phyloP scores from a whole-genome alignment of 129 eudicot genomes.

The Helichrysum umbraculigerum region DNA sequence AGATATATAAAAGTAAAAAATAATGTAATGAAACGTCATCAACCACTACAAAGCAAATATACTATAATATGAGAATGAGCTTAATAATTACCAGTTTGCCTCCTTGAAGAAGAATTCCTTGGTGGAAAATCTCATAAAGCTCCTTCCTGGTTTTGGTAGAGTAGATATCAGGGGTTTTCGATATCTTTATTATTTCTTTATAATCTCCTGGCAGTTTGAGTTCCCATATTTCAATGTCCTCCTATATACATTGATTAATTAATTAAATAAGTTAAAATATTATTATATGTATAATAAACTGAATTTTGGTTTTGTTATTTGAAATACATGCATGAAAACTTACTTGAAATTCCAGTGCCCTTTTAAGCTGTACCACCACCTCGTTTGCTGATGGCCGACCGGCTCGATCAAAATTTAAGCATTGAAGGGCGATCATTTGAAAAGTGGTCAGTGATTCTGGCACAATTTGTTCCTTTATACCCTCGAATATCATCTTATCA shows the following conservation, averaged over 20 bases:
- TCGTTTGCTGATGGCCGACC: not conserved
- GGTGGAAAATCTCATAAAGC: not conserved
- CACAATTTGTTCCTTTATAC: not conserved
- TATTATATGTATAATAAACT: not conserved
- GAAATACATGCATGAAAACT: not conserved
- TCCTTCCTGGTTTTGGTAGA: not conserved
- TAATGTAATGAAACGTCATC: no score
- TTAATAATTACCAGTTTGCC: not conserved
- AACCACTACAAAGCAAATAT: no score
- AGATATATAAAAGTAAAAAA: no score
- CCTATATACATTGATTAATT: not conserved
- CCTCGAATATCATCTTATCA: no score
- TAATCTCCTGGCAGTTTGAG: not conserved
- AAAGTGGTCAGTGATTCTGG: not conserved
- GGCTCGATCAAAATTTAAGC: rapidly evolving
- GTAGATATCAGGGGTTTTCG: not conserved
- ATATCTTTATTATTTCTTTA: not conserved
- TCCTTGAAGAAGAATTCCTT: not conserved
- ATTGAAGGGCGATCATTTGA: not conserved
- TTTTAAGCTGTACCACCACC: not conserved
- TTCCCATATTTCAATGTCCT: not conserved
- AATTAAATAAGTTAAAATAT: no score
- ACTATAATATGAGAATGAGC: no score
- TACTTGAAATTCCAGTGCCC: not conserved
- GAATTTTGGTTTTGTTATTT: no score